These are phyloP conservation scores for Candida pseudoglaebosa DNA, from an alignment of 805 yeast genomes.

Conservation along the genomic window DNA sequence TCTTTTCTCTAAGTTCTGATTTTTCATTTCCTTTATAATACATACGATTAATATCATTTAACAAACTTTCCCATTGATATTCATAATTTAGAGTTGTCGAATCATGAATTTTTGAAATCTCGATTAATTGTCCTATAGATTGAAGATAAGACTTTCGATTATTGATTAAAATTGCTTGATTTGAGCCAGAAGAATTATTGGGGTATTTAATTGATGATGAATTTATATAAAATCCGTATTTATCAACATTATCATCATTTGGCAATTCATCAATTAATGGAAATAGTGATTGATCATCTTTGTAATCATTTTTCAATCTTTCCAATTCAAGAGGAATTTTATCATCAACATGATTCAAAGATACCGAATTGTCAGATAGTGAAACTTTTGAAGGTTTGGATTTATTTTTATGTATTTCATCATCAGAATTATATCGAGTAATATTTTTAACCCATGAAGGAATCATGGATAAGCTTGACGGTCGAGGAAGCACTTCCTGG, in stretches of 20 bases:
- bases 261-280: background rate
- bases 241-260: conserved; percentile 32
- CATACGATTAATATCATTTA: conserved; percentile 20
- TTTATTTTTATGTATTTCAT: background rate
- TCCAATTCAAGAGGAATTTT: conserved; percentile 45
- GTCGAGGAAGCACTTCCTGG: background rate
- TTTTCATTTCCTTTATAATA: conserved; percentile 1
- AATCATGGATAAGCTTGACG: conserved; percentile 1
- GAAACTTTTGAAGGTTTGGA: background rate
- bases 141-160: conserved; percentile 2
- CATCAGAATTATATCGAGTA: conserved; percentile 5
- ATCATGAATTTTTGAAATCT: conserved; percentile 43
- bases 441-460: conserved; percentile 5
- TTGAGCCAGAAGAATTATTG: background rate
- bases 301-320: conserved; percentile 11
- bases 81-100: conserved; percentile 33
- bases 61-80: conserved; percentile 44
- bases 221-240: conserved; percentile 44
- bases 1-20: conserved; percentile 5
- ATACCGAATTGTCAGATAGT: background rate
- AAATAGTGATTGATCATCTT: background rate
- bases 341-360: background rate
- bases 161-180: conserved; percentile 4
- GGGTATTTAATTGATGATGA: background rate
- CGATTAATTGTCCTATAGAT: conserved; percentile 25